These are phyloP conservation scores for Cytospora chrysosperma DNA, from an alignment of 2,329 filamentous ascomycete species.

Conservation along the genomic window DNA sequence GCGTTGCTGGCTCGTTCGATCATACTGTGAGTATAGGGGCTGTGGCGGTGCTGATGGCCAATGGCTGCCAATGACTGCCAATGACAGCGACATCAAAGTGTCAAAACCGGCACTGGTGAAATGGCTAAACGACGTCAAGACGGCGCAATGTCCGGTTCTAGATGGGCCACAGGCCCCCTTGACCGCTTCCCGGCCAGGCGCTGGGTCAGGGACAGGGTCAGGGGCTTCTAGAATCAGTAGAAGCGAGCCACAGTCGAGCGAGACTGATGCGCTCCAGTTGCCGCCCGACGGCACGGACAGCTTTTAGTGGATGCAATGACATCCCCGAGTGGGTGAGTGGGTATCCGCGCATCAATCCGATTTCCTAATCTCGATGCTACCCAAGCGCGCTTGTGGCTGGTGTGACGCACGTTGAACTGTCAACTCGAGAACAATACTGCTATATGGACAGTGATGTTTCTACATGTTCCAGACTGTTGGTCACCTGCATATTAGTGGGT, in stretches of 20 bases:
- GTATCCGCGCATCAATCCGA: constrained; percentile 12
- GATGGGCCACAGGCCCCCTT: constrained; percentile 14
- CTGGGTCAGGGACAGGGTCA: constrained; percentile 3
- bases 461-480: not conserved
- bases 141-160: not conserved
- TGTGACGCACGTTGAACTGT: not conserved
- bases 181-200: constrained; percentile 16
- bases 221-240: constrained; percentile 17
- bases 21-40: not conserved
- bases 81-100: not conserved
- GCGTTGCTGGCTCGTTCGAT: not conserved
- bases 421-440: not conserved
- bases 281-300: constrained; percentile 5
- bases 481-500: no score
- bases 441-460: not conserved
- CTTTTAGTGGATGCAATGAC: constrained; percentile 16
- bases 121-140: constrained; percentile 8
- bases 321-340: constrained; percentile 8
- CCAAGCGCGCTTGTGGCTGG: not conserved
- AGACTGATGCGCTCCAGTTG: constrained; percentile 9
- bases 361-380: not conserved
- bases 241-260: not conserved
- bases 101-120: constrained; percentile 1
- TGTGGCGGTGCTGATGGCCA: constrained; percentile 11
- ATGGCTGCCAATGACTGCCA: not conserved